Conservation (phyloP, 2,329 filamentous ascomycete species). For the Bipolaris bicolor region DNA sequence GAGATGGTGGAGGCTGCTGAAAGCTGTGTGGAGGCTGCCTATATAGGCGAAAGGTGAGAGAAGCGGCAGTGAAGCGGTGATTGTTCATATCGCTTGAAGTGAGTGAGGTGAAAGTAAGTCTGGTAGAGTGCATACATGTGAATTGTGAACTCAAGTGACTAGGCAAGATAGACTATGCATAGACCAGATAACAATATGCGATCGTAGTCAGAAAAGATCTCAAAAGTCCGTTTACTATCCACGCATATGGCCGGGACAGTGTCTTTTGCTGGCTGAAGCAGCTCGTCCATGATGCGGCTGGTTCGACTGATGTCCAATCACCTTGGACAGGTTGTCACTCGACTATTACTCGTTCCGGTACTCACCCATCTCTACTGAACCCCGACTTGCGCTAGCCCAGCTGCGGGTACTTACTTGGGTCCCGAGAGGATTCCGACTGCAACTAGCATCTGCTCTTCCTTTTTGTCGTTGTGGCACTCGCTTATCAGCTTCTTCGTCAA, state of each 20-base stretch:
- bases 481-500: slow-evolving; percentile 6
- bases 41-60: slow-evolving; percentile 1
- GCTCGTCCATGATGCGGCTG: not conserved
- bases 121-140: not conserved
- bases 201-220: not conserved
- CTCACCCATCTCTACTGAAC: not conserved
- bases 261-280: not conserved
- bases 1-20: not conserved
- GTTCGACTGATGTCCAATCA: not conserved
- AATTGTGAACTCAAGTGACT: not conserved
- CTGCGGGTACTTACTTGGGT: not conserved
- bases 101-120: slow-evolving; percentile 3
- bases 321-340: not conserved
- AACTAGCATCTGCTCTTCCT: slow-evolving; percentile 3
- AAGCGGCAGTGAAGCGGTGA: not conserved
- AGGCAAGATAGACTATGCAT: slow-evolving; percentile 2
- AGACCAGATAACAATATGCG: not conserved
- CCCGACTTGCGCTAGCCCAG: slow-evolving; percentile 3
- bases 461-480: slow-evolving; percentile 2
- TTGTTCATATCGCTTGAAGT: slow-evolving; percentile 3
- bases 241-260: not conserved
- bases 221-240: not conserved
- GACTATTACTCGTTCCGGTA: not conserved
- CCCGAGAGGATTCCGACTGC: not conserved
- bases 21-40: not conserved